Base-by-base conservation (phyloP, 352 stramenopile genomes). In the Phytophthora constricta region DNA sequence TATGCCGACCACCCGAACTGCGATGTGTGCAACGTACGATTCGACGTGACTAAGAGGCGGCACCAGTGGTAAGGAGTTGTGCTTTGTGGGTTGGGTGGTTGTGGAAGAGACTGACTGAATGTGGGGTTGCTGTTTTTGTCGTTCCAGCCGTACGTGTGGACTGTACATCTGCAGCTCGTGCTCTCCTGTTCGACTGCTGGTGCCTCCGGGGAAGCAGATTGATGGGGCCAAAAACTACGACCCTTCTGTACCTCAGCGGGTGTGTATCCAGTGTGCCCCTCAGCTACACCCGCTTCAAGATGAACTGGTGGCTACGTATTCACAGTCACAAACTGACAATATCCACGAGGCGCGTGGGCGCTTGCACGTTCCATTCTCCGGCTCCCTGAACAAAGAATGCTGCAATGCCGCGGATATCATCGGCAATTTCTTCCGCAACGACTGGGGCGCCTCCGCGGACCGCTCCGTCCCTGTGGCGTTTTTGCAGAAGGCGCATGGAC, bases 1-100 rank as follows among this genome's bases (percentile, higher is more conserved):
- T 90, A 90, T 42, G 76, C 66, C 1, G 81, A 90, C 23, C 77
- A 84, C 25, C 77, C 81, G 2, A 87, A 84, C 33, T 90, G 81
- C 50, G 81, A 90, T 56, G 75, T 88, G 52, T 90, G 81, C 65
- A 78, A 76, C 39, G 75, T 82, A 1, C 58, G 48, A 16, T 90
- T 90, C 64, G 81, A 90, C 27, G 75, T 90, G 47, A 84, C 78
- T 2, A 87, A 87, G 46, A 65, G 74, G 43, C 70, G 81, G 13
- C 81, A 90, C 55, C 81, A 87, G 64, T 90, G 81, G 77, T 85
- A 58, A 19, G 50, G 17, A 19, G 13, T 22, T 34, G 11, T 34
- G 22, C 39, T 33, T 16, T 46, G 37, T 46, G 7, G 33, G 33
- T 20, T 11, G 8, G 9, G 14, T 10, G 48, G 25, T 58, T 22